A percentile compares a stretch with the other conserved stretches of the same genome.
Conservation (phyloP, 352 stramenopile genomes). For the Pythium oligandrum region DNA sequence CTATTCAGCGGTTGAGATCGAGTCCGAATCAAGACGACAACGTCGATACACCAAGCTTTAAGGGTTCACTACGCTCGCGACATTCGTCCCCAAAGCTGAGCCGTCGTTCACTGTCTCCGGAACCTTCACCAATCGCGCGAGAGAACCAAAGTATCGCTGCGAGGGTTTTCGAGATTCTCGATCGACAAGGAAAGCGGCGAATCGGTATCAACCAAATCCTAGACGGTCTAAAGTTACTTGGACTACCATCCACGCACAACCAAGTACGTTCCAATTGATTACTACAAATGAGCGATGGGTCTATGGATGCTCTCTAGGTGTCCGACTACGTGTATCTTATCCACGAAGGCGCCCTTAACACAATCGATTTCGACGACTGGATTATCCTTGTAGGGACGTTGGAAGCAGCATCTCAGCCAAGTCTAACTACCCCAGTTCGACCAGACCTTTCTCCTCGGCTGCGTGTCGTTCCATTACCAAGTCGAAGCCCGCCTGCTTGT, state of each 20-base stretch:
- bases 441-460: too few species aligned
- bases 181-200: constrained; percentile 33
- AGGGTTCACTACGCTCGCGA: too few species aligned
- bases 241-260: constrained; percentile 57
- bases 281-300: too few species aligned
- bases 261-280: constrained; percentile 26
- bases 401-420: constrained; percentile 47
- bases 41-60: too few species aligned
- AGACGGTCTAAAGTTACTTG: constrained; percentile 43
- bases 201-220: constrained; percentile 57
- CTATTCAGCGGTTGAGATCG: too few species aligned
- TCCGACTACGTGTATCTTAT: constrained; percentile 74
- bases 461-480: too few species aligned
- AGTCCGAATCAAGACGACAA: too few species aligned
- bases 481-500: too few species aligned
- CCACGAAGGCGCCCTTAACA: constrained; percentile 46
- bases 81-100: too few species aligned
- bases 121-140: background rate
- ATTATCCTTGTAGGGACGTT: constrained; percentile 59
- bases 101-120: too few species aligned
- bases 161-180: constrained; percentile 49
- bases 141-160: constrained; percentile 31
- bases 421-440: too few species aligned
- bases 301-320: constrained; percentile 23
- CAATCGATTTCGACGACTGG: constrained; percentile 63